phyloP scores from a whole-genome alignment of 768 basidiomycete species.

The Scleroderma citrinum region DNA sequence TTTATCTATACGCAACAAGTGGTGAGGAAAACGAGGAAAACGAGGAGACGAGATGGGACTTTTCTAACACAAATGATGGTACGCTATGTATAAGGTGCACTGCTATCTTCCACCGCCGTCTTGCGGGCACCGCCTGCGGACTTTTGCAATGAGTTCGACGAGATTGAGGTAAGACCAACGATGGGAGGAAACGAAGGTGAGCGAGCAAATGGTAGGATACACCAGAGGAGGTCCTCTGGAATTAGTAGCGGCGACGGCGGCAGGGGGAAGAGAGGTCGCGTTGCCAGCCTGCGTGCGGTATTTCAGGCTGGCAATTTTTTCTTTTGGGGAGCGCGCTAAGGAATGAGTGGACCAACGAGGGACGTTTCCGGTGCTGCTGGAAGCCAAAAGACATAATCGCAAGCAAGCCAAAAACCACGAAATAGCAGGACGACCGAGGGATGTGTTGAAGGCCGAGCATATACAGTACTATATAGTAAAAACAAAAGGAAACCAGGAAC shows the following conservation, averaged over 20 bases:
- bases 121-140: background rate
- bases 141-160: background rate
- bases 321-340: background rate
- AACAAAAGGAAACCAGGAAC: background rate
- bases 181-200: background rate
- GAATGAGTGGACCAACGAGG: background rate
- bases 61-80: background rate
- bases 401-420: background rate
- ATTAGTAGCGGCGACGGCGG: background rate
- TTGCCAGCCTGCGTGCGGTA: background rate
- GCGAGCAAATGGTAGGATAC: background rate
- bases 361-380: background rate
- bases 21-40: background rate
- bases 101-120: background rate
- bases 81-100: background rate
- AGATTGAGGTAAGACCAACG: no score
- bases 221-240: background rate
- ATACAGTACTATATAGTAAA: conserved; percentile 2
- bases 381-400: background rate
- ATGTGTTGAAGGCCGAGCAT: conserved; percentile 1
- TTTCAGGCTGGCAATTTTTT: background rate
- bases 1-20: background rate
- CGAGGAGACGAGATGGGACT: background rate
- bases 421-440: background rate
- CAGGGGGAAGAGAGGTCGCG: background rate